Conservation (phyloP, 2,329 filamentous ascomycete genomes). For the Monosporascus sp. region DNA sequence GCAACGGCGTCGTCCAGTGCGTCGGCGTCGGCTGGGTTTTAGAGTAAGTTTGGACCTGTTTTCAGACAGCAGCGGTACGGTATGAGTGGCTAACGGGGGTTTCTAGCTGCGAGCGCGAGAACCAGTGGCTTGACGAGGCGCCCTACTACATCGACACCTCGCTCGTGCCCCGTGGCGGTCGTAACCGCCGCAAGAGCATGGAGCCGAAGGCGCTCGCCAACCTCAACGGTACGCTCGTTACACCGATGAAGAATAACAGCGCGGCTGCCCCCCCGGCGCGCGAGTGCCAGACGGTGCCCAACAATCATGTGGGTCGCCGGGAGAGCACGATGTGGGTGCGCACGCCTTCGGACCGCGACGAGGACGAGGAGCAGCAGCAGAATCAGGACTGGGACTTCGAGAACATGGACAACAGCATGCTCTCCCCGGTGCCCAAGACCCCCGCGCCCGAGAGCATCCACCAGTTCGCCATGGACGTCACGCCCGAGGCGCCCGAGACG, state of each 20-base stretch:
- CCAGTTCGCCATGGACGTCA: conserved; percentile 44
- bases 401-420: conserved; percentile 33
- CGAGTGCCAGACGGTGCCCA: conserved; percentile 36
- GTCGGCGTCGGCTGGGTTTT: conserved; percentile 86
- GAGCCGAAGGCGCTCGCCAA: conserved; percentile 67
- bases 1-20: conserved; percentile 70
- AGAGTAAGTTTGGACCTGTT: conserved; percentile 55
- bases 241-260: conserved; percentile 29
- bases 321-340: conserved; percentile 51
- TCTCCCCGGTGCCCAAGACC: conserved; percentile 54
- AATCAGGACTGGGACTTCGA: conserved; percentile 32
- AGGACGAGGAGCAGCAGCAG: conserved; percentile 24
- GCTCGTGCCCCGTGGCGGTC: conserved; percentile 62
- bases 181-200: conserved; percentile 73
- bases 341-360: conserved; percentile 41
- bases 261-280: conserved; percentile 12
- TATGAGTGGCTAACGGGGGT: conserved; percentile 19
- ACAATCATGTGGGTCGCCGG: conserved; percentile 45
- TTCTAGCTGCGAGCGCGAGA: conserved; percentile 66
- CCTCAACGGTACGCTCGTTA: conserved; percentile 58
- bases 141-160: conserved; percentile 65
- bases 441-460: conserved; percentile 51
- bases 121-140: conserved; percentile 69
- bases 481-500: conserved; percentile 42
- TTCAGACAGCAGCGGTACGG: neutral